phyloP scores from a whole-genome alignment of 768 basidiomycete genomes.

The Heimioporus sp. region DNA sequence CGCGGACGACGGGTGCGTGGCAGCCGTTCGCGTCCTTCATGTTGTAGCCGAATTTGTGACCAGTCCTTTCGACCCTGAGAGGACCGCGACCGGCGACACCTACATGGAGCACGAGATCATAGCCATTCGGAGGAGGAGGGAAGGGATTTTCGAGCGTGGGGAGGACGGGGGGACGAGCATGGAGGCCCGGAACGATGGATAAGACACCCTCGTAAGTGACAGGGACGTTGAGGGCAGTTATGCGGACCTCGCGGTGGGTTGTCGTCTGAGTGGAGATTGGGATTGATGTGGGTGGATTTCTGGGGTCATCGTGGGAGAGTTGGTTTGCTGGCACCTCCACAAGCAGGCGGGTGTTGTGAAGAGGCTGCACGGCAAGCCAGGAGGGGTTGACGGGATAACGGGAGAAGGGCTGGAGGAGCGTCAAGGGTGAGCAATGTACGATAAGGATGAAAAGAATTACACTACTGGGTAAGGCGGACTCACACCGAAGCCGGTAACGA shows the following conservation, averaged over 20 bases:
- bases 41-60: conserved; percentile 66
- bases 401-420: conserved; percentile 48
- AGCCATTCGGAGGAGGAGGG: conserved; percentile 45
- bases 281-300: neutral
- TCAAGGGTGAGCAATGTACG: conserved; percentile 12
- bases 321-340: conserved; percentile 35
- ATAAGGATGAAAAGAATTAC: conserved; percentile 19
- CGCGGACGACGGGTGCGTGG: conserved; percentile 46
- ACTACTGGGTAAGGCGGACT: conserved; percentile 31
- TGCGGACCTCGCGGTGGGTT: conserved; percentile 47
- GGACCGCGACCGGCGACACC: conserved; percentile 66
- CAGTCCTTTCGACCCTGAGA: conserved; percentile 60
- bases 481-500: conserved; percentile 55
- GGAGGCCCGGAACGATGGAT: conserved; percentile 52
- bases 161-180: conserved; percentile 54
- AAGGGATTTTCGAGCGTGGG: conserved; percentile 40
- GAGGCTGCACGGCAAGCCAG: conserved; percentile 64
- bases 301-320: conserved; percentile 15
- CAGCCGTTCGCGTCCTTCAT: conserved; percentile 64
- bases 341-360: conserved; percentile 54
- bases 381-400: conserved; percentile 63
- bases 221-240: conserved; percentile 57
- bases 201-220: conserved; percentile 59
- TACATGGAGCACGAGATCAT: conserved; percentile 70
- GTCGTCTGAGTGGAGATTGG: conserved; percentile 5